phyloP scores from a whole-genome alignment of 805 yeast species.

The Wickerhamiella shivajii region DNA sequence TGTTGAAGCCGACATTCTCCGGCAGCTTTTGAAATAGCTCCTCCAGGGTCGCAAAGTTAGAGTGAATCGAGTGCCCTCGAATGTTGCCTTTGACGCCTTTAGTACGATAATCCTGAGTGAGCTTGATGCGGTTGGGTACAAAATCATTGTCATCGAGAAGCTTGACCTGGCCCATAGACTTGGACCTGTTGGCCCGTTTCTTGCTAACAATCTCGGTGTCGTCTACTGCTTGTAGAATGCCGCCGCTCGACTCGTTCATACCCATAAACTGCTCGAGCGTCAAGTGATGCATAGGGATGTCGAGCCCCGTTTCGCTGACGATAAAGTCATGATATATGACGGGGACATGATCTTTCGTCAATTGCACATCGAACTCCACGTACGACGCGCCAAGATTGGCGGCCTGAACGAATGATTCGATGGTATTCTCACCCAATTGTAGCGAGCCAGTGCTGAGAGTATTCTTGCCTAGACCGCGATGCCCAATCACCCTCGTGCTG shows the following conservation, averaged over 20 bases:
- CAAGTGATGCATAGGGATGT: conserved; percentile 87
- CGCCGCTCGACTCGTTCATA: conserved; percentile 16
- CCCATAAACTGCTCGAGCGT: conserved; percentile 69
- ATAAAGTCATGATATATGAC: conserved; percentile 90
- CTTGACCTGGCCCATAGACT: conserved; percentile 3
- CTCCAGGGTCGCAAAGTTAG: conserved; percentile 76
- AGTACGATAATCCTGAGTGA: conserved; percentile 76
- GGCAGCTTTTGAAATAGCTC: conserved; percentile 78
- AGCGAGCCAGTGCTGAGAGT: conserved; percentile 53
- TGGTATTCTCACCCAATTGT: conserved; percentile 90
- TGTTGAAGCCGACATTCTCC: conserved; percentile 74
- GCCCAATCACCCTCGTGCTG: conserved; percentile 86
- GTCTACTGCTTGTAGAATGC: neutral
- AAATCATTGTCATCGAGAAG: conserved; percentile 29
- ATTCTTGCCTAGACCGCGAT: conserved; percentile 89
- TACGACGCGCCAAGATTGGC: conserved; percentile 93
- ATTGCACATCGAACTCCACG: conserved; percentile 92
- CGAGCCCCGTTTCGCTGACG: conserved; percentile 91
- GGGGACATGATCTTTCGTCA: conserved; percentile 81
- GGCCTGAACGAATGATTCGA: conserved; percentile 89
- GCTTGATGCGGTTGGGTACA: conserved; percentile 74
- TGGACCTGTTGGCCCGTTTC: conserved; percentile 3
- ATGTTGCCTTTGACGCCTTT: conserved; percentile 87
- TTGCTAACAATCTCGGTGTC: conserved; percentile 8
- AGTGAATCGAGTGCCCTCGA: conserved; percentile 78